phyloP scores from a whole-genome alignment of 2,329 filamentous ascomycete genomes.

The Neofusicoccum ribis region DNA sequence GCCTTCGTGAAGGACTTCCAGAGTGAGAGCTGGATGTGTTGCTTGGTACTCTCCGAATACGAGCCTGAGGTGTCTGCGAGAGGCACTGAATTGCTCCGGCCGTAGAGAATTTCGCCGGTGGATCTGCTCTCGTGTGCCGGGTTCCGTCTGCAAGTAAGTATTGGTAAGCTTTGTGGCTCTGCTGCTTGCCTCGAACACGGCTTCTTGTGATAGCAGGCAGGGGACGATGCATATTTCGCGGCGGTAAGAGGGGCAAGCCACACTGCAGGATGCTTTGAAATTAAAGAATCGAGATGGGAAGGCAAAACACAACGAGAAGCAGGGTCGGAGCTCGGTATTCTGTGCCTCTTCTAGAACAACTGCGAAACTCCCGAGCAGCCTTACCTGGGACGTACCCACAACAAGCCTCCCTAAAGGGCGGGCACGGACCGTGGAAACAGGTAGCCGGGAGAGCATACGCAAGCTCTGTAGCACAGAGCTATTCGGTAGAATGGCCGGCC shows the following conservation, averaged over 20 bases:
- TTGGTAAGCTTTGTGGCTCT: neutral
- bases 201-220: neutral
- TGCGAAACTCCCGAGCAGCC: neutral
- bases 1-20: neutral
- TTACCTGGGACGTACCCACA: neutral
- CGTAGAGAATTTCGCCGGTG: neutral
- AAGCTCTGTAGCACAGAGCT: conserved; percentile 12
- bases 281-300: neutral
- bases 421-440: neutral
- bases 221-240: no score
- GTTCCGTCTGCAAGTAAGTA: neutral
- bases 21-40: neutral
- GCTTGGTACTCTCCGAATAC: neutral
- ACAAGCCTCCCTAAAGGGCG: neutral
- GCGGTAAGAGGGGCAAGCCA: neutral
- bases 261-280: neutral
- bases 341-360: neutral
- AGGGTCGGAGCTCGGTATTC: neutral
- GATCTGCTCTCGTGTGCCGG: neutral
- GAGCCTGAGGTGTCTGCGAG: neutral
- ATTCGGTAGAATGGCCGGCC: neutral
- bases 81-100: neutral
- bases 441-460: neutral
- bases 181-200: neutral
- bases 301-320: neutral